Percentiles rank a stretch among this genome's conserved stretches.
Evolutionary conservation across 108 stramenopile genomes (phyloP).

Genomic region (Fistulifera pelliculosa): DNA sequence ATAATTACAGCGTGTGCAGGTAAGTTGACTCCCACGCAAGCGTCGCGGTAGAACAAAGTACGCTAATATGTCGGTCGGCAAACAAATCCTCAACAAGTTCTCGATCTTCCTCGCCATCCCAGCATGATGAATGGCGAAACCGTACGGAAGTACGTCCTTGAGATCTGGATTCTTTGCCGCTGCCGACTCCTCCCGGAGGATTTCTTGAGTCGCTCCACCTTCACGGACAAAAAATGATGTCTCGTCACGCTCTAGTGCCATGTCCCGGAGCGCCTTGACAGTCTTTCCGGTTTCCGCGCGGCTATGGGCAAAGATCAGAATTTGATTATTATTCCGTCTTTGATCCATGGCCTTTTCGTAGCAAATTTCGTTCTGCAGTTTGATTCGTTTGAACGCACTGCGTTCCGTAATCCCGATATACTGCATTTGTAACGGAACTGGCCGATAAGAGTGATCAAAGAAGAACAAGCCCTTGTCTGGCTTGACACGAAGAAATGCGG

Average conservation of each 20-base stretch:
- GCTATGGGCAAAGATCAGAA: constrained; percentile 98
- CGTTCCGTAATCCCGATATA: constrained; percentile 98
- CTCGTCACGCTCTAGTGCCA: constrained; percentile 87
- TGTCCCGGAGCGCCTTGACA: constrained; percentile 91
- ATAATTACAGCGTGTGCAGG: constrained; percentile 99
- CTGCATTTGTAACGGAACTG: constrained; percentile 99
- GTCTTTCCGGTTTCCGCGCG: constrained; percentile 98
- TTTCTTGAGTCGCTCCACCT: constrained; percentile 86
- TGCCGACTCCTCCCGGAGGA: constrained; percentile 81
- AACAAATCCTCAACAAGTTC: constrained; percentile 98
- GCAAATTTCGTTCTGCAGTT: constrained; percentile 98
- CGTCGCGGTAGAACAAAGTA: constrained; percentile 95
- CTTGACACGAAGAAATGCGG: constrained; percentile 94
- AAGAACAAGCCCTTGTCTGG: constrained; percentile 96
- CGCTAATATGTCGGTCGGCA: constrained; percentile 92
- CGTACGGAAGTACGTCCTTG: constrained; percentile 92
- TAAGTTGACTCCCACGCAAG: constrained; percentile 99
- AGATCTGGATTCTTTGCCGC: constrained; percentile 86
- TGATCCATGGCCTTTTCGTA: constrained; percentile 93
- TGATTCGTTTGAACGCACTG: constrained; percentile 96
- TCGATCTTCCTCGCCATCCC: constrained; percentile 94
- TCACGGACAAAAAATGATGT: constrained; percentile 82
- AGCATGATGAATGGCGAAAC: constrained; percentile 98
- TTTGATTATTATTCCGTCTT: constrained; percentile 84
- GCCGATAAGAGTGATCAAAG: constrained; percentile 98